Percentiles rank a stretch among this genome's conserved stretches.
Conservation (phyloP, 768 basidiomycete genomes). For the Leucocoprinus leucothites region DNA sequence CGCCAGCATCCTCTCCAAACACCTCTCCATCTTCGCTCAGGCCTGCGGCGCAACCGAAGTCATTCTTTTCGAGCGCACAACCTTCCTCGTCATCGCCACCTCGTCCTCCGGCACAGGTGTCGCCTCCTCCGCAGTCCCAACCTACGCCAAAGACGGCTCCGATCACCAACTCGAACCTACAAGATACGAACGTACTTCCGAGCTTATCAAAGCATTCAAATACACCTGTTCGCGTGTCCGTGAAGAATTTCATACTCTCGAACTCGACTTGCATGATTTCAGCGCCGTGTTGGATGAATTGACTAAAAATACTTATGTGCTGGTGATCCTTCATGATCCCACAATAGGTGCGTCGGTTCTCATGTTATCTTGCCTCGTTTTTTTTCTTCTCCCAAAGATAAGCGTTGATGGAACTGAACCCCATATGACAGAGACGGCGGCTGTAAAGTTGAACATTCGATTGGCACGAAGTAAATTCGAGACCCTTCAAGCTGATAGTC, state of each 20-base stretch:
- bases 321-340: slow-evolving; percentile 87
- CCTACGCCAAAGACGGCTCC: slow-evolving; percentile 24
- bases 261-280: slow-evolving; percentile 83
- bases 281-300: slow-evolving; percentile 90
- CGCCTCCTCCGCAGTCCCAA: slow-evolving; percentile 24
- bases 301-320: slow-evolving; percentile 90
- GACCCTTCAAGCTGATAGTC: slow-evolving; percentile 77
- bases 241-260: slow-evolving; percentile 82
- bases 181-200: slow-evolving; percentile 84
- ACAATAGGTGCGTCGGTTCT: slow-evolving; percentile 62
- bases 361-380: neutral
- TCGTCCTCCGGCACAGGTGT: slow-evolving; percentile 47
- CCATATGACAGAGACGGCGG: slow-evolving; percentile 69
- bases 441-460: slow-evolving; percentile 83
- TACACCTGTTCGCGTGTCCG: slow-evolving; percentile 83
- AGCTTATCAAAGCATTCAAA: slow-evolving; percentile 95
- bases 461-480: slow-evolving; percentile 87
- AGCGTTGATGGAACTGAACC: neutral
- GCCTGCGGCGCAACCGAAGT: slow-evolving; percentile 92
- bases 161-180: slow-evolving; percentile 55
- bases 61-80: slow-evolving; percentile 94
- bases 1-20: slow-evolving; percentile 81
- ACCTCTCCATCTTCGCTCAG: slow-evolving; percentile 82
- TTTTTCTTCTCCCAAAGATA: neutral
- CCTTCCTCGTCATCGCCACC: slow-evolving; percentile 95